Percentiles rank a stretch among this genome's conserved stretches.
These are phyloP conservation scores for Beauveria sp. DNA, from an alignment of 2,329 filamentous ascomycete genomes.

Conservation along the genomic window DNA sequence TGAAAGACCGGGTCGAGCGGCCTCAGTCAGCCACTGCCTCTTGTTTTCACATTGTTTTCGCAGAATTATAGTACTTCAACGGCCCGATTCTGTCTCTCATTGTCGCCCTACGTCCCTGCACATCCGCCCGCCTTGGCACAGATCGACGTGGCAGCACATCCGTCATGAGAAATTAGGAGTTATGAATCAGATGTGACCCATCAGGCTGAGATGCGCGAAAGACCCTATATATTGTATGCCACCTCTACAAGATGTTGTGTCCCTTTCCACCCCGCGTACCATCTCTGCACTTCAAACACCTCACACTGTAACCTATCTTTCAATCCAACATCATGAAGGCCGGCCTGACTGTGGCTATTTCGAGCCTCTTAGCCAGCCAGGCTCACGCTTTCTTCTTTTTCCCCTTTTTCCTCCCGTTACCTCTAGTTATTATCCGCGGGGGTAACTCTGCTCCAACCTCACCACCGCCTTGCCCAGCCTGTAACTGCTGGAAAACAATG, in stretches of 20 bases:
- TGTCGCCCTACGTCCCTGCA: too few relatives aligned
- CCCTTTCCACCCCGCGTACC: background rate
- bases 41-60: too few relatives aligned
- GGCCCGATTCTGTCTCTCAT: too few relatives aligned
- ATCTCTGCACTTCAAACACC: background rate
- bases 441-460: background rate
- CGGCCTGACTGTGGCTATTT: background rate
- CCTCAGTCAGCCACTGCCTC: too few relatives aligned
- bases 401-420: background rate
- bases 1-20: too few relatives aligned
- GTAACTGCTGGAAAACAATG: background rate
- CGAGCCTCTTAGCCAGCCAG: background rate
- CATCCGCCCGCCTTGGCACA: too few relatives aligned
- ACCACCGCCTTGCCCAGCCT: background rate
- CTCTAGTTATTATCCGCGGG: background rate
- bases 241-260: background rate
- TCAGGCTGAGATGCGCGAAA: background rate
- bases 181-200: background rate
- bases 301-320: background rate
- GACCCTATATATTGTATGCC: background rate
- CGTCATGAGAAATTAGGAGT: too few relatives aligned
- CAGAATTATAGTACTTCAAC: too few relatives aligned
- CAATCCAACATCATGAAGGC: background rate
- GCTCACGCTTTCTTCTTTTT: background rate
- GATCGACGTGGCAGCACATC: too few relatives aligned